phyloP scores from a whole-genome alignment of 108 stramenopile genomes.

The Epithemia pelagica region DNA sequence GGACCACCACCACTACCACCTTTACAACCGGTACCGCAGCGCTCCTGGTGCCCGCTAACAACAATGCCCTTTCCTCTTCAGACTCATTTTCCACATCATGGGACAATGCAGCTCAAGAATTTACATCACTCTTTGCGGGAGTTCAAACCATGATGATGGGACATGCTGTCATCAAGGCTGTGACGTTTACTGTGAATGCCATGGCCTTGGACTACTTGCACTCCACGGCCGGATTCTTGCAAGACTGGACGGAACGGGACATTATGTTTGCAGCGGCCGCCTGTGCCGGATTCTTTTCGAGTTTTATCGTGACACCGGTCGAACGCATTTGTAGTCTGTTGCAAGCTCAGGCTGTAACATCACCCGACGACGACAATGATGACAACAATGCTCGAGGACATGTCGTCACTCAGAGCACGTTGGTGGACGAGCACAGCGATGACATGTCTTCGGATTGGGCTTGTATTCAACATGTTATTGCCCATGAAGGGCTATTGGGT shows the following conservation, averaged over 20 bases:
- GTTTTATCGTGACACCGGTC: constrained; percentile 48
- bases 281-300: constrained; percentile 43
- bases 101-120: too few species aligned
- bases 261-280: constrained; percentile 39
- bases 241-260: too few species aligned
- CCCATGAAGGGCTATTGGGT: constrained; percentile 35
- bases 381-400: neutral
- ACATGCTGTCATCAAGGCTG: constrained; percentile 59
- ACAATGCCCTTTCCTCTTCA: too few species aligned
- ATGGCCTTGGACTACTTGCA: neutral
- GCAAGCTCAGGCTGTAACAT: constrained; percentile 19
- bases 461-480: constrained; percentile 31
- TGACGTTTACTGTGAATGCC: constrained; percentile 54
- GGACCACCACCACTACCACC: too few species aligned
- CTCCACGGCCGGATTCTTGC: neutral
- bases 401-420: neutral
- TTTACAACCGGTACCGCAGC: too few species aligned
- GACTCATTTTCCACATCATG: too few species aligned
- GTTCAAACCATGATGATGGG: constrained; percentile 48
- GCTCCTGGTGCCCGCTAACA: too few species aligned
- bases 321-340: constrained; percentile 51
- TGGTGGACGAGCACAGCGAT: neutral
- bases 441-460: constrained; percentile 18
- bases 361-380: neutral
- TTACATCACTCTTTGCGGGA: constrained; percentile 64